phyloP scores from a whole-genome alignment of 176 grass and related monocot species.

The Tuctoria greenei region DNA sequence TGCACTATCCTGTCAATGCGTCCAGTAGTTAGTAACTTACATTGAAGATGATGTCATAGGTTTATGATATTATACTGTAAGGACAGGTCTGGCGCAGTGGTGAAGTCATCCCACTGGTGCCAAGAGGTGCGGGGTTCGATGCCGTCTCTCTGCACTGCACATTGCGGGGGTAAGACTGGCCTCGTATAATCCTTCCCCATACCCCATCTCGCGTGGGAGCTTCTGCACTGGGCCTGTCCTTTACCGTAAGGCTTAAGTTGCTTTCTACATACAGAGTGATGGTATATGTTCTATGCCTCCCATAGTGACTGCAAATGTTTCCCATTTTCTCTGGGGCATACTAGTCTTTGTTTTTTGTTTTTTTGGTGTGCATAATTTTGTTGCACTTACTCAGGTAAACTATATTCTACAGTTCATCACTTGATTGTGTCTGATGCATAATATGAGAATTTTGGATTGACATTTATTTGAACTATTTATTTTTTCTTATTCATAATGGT shows the following conservation, averaged over 20 bases:
- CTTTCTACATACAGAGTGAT: not conserved
- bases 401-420: conserved; percentile 24
- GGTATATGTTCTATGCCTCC: not conserved
- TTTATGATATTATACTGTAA: conserved; percentile 13
- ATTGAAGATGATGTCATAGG: not conserved
- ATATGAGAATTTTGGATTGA: not conserved
- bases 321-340: not conserved
- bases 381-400: not conserved
- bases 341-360: not conserved
- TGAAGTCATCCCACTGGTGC: too few species aligned
- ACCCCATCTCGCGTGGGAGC: too few species aligned
- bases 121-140: too few species aligned
- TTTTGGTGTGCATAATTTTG: not conserved
- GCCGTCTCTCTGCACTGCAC: too few species aligned
- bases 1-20: too few species aligned
- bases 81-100: too few species aligned
- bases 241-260: too few species aligned
- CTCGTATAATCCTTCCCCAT: too few species aligned
- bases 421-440: conserved; percentile 9
- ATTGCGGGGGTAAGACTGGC: too few species aligned
- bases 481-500: not conserved
- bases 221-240: too few species aligned
- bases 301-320: not conserved
- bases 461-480: conserved; percentile 1
- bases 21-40: not conserved